phyloP scores from a whole-genome alignment of 768 basidiomycete genomes.

The Lactarius hengduanensis region DNA sequence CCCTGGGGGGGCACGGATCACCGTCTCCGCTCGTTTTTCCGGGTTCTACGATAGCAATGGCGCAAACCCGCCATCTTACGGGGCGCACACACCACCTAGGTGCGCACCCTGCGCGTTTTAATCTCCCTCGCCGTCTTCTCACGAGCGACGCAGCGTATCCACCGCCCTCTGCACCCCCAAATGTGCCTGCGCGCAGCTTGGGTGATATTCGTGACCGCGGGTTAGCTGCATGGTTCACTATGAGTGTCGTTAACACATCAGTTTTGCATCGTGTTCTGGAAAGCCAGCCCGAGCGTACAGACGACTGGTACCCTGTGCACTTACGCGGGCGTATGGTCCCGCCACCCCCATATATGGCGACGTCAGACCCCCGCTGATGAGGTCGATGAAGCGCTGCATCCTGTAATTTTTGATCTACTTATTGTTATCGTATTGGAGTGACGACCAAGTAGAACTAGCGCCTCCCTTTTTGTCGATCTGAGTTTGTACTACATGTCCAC shows the following conservation, averaged over 20 bases:
- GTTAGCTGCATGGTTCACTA: conserved; percentile 27
- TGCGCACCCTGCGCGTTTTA: conserved; percentile 11
- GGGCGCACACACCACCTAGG: conserved; percentile 26
- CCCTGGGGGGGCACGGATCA: neutral
- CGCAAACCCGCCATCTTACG: neutral
- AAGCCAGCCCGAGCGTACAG: conserved; percentile 10
- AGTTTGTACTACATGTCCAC: conserved; percentile 19
- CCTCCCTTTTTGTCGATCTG: conserved; percentile 25
- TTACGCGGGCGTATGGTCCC: conserved; percentile 19
- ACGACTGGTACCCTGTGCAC: conserved; percentile 20
- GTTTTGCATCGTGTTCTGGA: conserved; percentile 20
- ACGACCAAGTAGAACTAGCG: conserved; percentile 15
- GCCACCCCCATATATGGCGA: conserved; percentile 9
- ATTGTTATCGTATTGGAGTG: conserved; percentile 22
- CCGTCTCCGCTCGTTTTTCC: neutral
- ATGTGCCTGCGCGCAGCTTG: conserved; percentile 27
- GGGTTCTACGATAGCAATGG: neutral
- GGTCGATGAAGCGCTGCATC: conserved; percentile 8
- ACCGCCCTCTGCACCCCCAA: conserved; percentile 13
- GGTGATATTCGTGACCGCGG: conserved; percentile 22
- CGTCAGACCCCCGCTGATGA: conserved; percentile 7
- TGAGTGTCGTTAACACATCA: conserved; percentile 24
- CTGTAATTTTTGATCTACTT: conserved; percentile 15
- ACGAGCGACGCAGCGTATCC: conserved; percentile 24
- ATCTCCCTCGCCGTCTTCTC: conserved; percentile 4